Conservation (phyloP, 441 rosid genomes). For the Populus hybrid region DNA sequence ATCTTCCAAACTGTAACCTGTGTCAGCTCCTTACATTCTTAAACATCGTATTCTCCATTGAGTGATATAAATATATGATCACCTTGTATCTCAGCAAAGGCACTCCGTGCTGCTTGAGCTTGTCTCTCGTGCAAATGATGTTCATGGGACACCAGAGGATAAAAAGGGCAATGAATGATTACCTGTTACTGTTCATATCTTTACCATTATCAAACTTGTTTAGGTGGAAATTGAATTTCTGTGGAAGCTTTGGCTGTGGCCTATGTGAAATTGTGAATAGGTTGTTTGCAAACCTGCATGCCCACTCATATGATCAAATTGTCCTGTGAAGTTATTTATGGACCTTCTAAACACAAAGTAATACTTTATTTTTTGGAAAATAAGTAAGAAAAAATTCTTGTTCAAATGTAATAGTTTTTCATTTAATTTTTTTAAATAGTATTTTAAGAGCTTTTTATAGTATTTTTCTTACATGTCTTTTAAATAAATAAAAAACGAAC, state of each 20-base stretch:
- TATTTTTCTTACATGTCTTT: not conserved
- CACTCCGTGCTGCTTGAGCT: not conserved
- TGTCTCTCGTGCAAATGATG: not conserved
- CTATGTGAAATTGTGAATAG: not conserved
- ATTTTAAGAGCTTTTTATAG: not conserved
- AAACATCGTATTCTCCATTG: not conserved
- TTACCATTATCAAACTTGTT: not conserved
- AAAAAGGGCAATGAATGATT: not conserved
- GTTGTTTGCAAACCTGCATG: not conserved
- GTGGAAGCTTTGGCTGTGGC: not conserved
- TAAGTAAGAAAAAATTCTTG: not conserved
- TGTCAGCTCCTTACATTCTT: not conserved
- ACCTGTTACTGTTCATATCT: not conserved
- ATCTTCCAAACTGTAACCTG: not conserved
- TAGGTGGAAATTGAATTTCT: not conserved
- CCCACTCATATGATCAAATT: not conserved
- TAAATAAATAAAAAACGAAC: not conserved
- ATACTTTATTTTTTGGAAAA: not conserved
- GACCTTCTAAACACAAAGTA: not conserved
- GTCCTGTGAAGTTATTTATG: not conserved
- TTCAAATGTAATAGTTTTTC: not conserved
- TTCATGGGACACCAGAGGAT: not conserved
- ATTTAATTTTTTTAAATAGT: no score
- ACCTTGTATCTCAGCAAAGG: conserved; percentile 1
- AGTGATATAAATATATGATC: conserved; percentile 8